Percentiles rank a stretch among this genome's conserved stretches.
Evolutionary conservation across 768 basidiomycete genomes (phyloP).

Genomic region (Boletus huronensis): DNA sequence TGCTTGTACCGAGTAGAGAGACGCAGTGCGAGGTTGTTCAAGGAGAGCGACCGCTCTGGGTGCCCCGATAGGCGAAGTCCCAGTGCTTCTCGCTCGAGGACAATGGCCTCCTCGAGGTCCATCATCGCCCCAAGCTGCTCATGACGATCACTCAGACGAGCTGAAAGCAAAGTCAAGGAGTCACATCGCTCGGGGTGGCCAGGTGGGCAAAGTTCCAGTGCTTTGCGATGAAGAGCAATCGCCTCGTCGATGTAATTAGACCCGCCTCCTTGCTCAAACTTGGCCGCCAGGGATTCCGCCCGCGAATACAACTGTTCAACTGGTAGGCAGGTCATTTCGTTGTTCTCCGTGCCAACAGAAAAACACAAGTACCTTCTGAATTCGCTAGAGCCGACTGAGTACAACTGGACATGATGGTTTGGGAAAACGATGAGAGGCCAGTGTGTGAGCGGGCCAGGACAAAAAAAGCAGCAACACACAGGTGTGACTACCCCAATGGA

Average conservation of each 20-base stretch:
- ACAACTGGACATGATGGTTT: not conserved
- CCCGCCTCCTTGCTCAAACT: not conserved
- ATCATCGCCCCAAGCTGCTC: no score
- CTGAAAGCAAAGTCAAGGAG: no score
- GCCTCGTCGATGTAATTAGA: not conserved
- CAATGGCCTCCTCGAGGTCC: no score
- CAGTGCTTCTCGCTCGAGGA: no score
- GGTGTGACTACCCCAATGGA: no score
- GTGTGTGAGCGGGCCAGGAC: no score
- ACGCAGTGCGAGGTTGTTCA: no score
- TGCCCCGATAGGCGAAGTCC: no score
- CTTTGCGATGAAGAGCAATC: not conserved
- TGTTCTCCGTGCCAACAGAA: not conserved
- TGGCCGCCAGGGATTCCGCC: not conserved
- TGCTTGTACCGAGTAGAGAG: no score
- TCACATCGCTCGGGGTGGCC: not conserved
- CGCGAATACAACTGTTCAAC: not conserved
- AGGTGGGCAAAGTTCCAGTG: not conserved
- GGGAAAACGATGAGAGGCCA: not conserved
- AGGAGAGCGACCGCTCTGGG: no score
- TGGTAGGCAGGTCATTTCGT: not conserved
- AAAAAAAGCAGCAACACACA: no score
- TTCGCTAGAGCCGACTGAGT: not conserved
- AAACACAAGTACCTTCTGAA: not conserved
- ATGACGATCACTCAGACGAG: no score